Evolutionary conservation across 192 early-diverging fungal genomes (phyloP).

Genomic region (Gamsiella multidivaricata): DNA sequence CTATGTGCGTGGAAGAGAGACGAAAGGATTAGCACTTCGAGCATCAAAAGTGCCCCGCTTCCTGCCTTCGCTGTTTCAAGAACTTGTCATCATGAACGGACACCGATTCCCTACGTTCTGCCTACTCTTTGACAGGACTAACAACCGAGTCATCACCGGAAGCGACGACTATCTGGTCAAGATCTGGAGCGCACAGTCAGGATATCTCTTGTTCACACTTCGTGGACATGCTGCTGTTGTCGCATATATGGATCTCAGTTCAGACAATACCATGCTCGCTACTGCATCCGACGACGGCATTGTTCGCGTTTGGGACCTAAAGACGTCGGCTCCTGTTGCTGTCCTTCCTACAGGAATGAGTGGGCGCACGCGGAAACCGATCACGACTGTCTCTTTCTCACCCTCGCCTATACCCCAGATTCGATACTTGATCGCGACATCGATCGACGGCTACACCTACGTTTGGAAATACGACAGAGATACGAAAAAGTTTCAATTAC

Average conservation of each 20-base stretch:
- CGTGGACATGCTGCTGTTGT: conserved; percentile 83
- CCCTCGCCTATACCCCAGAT: conserved; percentile 77
- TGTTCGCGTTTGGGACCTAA: conserved; percentile 80
- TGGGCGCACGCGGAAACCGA: conserved; percentile 29
- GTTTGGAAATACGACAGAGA: conserved; percentile 79
- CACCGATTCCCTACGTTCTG: conserved; percentile 83
- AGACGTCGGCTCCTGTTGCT: conserved; percentile 72
- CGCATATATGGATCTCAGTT: conserved; percentile 80
- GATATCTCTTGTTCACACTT: conserved; percentile 82
- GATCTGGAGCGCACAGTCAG: conserved; percentile 84
- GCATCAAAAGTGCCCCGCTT: conserved; percentile 22
- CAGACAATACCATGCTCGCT: conserved; percentile 82
- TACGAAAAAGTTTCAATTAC: conserved; percentile 62
- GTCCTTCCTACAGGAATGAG: conserved; percentile 66
- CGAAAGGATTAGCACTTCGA: conserved; percentile 15
- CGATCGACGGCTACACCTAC: conserved; percentile 77
- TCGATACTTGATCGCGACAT: conserved; percentile 75
- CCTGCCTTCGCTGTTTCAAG: conserved; percentile 37
- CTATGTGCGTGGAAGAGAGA: conserved; percentile 25
- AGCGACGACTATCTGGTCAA: conserved; percentile 91
- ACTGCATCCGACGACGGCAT: conserved; percentile 82
- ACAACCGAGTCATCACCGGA: conserved; percentile 81
- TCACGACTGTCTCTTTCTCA: conserved; percentile 72
- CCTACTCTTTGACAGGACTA: conserved; percentile 79
- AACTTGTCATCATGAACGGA: conserved; percentile 74